These are phyloP conservation scores for Tripterygium wilfordii DNA, from an alignment of 177 flowering plant species.

Conservation along the genomic window DNA sequence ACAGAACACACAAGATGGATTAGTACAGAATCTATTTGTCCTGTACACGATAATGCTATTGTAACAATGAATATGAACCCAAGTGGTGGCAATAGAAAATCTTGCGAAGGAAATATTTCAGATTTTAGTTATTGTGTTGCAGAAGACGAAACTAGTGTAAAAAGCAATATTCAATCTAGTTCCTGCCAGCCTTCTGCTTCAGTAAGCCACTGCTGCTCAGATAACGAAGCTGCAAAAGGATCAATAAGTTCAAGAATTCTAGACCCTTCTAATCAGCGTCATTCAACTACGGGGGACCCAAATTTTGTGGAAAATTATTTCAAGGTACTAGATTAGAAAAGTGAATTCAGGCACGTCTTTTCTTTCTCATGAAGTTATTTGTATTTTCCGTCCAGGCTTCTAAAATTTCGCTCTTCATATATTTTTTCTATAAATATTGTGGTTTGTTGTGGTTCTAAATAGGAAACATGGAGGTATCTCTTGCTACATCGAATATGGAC, in stretches of 20 bases:
- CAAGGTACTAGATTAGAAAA: constrained; percentile 49
- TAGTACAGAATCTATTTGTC: constrained; percentile 16
- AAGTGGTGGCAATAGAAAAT: constrained; percentile 12
- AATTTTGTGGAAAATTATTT: constrained; percentile 96
- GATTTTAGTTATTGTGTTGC: constrained; percentile 13
- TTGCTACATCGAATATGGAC: no score
- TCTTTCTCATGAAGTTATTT: background rate
- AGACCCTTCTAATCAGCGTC: constrained; percentile 26
- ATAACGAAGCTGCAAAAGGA: constrained; percentile 17
- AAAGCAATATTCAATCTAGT: constrained; percentile 16
- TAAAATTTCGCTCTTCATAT: no score
- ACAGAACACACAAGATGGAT: constrained; percentile 5
- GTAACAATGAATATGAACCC: constrained; percentile 17
- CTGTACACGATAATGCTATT: constrained; percentile 9
- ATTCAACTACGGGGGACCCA: constrained; percentile 73
- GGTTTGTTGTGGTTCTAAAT: no score
- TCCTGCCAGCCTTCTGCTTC: constrained; percentile 27
- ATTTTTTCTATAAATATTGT: no score
- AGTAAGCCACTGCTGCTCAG: constrained; percentile 19
- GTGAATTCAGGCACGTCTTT: background rate
- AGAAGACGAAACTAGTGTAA: constrained; percentile 18
- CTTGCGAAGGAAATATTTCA: constrained; percentile 18
- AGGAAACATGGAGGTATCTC: no score
- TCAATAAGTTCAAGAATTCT: constrained; percentile 21
- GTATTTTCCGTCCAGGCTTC: no score